Conservation (phyloP, 257 asterid species). For the Jasminum sambac region DNA sequence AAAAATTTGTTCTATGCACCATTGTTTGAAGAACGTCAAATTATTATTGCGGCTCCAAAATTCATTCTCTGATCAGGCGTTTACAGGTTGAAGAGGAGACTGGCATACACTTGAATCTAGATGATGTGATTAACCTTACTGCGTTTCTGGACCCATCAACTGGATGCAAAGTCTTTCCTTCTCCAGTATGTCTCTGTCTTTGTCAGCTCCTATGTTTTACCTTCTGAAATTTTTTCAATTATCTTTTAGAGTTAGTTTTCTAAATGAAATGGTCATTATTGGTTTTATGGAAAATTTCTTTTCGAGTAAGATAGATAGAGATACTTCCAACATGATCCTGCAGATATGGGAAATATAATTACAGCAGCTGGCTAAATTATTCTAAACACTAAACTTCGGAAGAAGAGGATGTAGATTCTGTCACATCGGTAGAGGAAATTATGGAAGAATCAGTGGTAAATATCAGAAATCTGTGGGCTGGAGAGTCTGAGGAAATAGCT, state of each 20-base stretch:
- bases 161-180: constrained; percentile 68
- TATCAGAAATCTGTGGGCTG: too few relatives aligned
- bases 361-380: background rate
- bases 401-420: too few relatives aligned
- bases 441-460: too few relatives aligned
- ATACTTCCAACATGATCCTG: background rate
- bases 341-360: background rate
- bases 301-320: background rate
- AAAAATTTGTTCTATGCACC: background rate
- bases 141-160: constrained; percentile 73
- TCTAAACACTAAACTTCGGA: background rate
- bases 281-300: background rate
- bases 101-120: constrained; percentile 63
- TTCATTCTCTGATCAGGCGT: constrained; percentile 22
- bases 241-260: background rate
- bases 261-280: background rate
- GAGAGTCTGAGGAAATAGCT: too few relatives aligned
- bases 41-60: background rate
- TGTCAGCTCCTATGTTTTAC: background rate
- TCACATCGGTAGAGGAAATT: too few relatives aligned
- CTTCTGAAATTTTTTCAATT: background rate
- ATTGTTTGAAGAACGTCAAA: constrained; percentile 6
- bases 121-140: constrained; percentile 79
- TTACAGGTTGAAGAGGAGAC: constrained; percentile 94
- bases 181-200: constrained; percentile 57